Evolutionary conservation across 2,329 filamentous ascomycete species (phyloP).

Genomic region (Colletotrichum euphorbiae): DNA sequence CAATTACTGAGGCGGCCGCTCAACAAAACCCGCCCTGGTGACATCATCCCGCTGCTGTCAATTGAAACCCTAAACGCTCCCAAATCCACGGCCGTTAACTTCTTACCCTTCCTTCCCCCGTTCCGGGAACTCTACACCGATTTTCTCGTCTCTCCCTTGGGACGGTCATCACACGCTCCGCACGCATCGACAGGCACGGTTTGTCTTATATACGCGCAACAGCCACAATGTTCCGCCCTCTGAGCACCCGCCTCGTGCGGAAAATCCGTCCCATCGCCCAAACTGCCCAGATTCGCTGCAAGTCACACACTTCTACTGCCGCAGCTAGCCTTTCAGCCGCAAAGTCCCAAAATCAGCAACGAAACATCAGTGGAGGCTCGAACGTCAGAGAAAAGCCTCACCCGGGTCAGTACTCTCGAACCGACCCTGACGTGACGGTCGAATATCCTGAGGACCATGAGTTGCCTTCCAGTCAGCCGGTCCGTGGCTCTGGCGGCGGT

Average conservation of each 20-base stretch:
- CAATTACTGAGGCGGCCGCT: not conserved
- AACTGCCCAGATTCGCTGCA: conserved; percentile 22
- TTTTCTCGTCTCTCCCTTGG: not conserved
- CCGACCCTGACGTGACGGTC: conserved; percentile 81
- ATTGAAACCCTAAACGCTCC: not conserved
- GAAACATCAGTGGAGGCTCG: conserved; percentile 46
- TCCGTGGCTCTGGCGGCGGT: conserved; percentile 80
- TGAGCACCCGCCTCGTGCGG: conserved; percentile 37
- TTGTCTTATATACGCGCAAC: not conserved
- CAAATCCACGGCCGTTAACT: not conserved
- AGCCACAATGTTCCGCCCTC: conserved; percentile 38
- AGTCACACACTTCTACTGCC: conserved; percentile 38
- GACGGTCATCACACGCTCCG: not conserved
- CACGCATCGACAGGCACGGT: not conserved
- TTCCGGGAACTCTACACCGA: not conserved
- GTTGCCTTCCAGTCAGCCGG: conserved; percentile 76
- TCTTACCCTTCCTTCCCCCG: not conserved
- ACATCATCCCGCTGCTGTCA: conserved; percentile 27
- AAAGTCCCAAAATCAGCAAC: conserved; percentile 38
- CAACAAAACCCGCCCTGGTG: conserved; percentile 17
- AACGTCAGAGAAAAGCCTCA: conserved; percentile 51
- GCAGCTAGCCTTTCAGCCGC: conserved; percentile 38
- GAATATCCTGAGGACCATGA: conserved; percentile 82
- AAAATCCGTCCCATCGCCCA: conserved; percentile 29
- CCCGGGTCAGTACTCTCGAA: conserved; percentile 78